Base-by-base conservation (phyloP, 2,329 filamentous ascomycete species). In the Hypocreales sp. region DNA sequence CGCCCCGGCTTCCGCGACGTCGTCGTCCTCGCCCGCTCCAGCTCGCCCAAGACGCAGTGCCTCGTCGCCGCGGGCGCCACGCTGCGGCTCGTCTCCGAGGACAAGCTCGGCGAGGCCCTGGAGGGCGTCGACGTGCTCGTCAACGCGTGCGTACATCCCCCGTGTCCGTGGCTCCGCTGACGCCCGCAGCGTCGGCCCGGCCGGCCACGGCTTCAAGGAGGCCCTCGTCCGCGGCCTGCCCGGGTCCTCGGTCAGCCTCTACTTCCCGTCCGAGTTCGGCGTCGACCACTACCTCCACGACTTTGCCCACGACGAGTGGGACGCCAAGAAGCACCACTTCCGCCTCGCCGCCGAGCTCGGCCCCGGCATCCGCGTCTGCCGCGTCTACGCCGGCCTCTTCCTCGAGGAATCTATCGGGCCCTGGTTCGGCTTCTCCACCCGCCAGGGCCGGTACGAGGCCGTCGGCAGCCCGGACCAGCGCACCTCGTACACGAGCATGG, bases 211-310 rank as follows among this genome's bases (percentile, higher is more conserved):
- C 8, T 42, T 50, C 30, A 46, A 45, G 27, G 45, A 48, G 15
- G 38, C 35, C 11, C 35, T 50, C 17, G 33, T 42, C 14, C 32
- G 31, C 8, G 32, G 34, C 3, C 25, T 50, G 1, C 40, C 45
- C 2, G 13, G 29, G 14, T 40, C 48, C 0, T 24, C 35, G 0
- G 31, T 53, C 16, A 40, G 40, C 31, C 29, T 53, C 5, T 53
- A 53, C 32, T 41, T 53, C 24, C 44, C 44, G 8, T 52, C 50
- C 5, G 49, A 53, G 16, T 53, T 53, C 26, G 50, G 50, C 9
- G 49, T 53, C 21, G 44, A 54, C 30, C 49, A 53, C 29, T 47
- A 48, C 25, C 25, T 48, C 12, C 48, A 52, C 28, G 46, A 51
- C 28, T 51, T 51, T 28, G 16, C 36, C n/a, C 43, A 48, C 18